phyloP scores from a whole-genome alignment of 305 asterid species.

The Rubia peregrina region DNA sequence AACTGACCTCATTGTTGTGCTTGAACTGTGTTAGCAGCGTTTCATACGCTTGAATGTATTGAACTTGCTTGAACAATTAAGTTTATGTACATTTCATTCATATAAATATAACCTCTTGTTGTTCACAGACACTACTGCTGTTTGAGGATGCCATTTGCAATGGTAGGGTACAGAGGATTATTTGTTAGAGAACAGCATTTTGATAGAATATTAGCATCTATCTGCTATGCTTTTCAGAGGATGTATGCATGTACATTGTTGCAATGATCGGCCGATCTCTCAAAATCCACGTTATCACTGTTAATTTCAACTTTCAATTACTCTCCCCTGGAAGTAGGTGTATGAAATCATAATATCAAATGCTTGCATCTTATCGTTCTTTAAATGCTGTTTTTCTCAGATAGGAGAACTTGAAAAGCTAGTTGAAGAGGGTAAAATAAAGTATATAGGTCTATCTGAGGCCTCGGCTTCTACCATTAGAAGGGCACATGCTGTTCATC shows the following conservation, averaged over 20 bases:
- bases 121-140: neutral
- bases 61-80: neutral
- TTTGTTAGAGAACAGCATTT: neutral
- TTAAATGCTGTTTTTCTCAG: neutral
- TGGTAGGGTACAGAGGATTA: neutral
- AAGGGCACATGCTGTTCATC: neutral
- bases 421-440: neutral
- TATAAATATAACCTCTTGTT: neutral
- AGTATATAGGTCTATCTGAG: neutral
- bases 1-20: neutral
- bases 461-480: neutral
- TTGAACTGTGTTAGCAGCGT: neutral
- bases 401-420: constrained; percentile 1
- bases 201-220: neutral
- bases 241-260: neutral
- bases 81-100: neutral
- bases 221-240: neutral
- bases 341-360: neutral
- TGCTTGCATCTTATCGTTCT: neutral
- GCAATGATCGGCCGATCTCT: neutral
- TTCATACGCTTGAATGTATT: neutral
- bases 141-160: neutral
- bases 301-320: neutral
- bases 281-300: neutral
- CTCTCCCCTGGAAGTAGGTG: neutral